Base-by-base conservation (phyloP, 2,329 filamentous ascomycete species). In the Fusarium oxysporum region DNA sequence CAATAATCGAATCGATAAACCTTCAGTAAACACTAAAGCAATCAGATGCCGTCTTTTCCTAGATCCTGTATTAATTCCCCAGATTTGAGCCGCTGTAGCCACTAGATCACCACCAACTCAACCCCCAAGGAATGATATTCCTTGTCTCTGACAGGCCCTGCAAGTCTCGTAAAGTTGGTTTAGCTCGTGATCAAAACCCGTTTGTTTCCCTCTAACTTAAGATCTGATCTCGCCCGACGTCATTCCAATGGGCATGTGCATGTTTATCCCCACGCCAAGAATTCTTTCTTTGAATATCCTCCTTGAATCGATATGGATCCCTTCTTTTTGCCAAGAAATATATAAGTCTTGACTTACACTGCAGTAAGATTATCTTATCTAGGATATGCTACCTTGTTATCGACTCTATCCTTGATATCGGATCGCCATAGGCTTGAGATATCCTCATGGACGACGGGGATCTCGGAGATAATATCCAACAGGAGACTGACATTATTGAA, bases 401-500 rank as follows among this genome's bases (percentile, higher is more conserved):
- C 14, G 14, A 19, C 28, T 47, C 5, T 55, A 11, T 33, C 19
- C 55, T 44, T 44, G 33, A 51, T 35, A 25, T 35, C 3, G 35
- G 35, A 23, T 40, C 50, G 43, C 59, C 40, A 37, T 33, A 19
- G 23, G 33, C 58, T 65, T 33, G n/a, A 16, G 35, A 51, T 50
- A 25, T 50, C 41, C 45, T 48, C 28, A 86, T 86, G 85, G 80
- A 86, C 68, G 83, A 85, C 79, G 82, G 78, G 50, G 78, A 81
- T 54, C 76, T 84, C 14, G 77, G 78, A 64, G 77, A 83, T 7
- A 80, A 80, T 43, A 81, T 85, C 68, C 77, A 81, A 44, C 76
- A 81, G 48, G 78, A 81, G 54, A 73, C 79, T 11, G 76, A 81
- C 19, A 63, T 69, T 30, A 70, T 80, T 17, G 77, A 80, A 40